Base-by-base conservation (phyloP, 192 early-diverging fungal species). In the Coemansia interrupta region DNA sequence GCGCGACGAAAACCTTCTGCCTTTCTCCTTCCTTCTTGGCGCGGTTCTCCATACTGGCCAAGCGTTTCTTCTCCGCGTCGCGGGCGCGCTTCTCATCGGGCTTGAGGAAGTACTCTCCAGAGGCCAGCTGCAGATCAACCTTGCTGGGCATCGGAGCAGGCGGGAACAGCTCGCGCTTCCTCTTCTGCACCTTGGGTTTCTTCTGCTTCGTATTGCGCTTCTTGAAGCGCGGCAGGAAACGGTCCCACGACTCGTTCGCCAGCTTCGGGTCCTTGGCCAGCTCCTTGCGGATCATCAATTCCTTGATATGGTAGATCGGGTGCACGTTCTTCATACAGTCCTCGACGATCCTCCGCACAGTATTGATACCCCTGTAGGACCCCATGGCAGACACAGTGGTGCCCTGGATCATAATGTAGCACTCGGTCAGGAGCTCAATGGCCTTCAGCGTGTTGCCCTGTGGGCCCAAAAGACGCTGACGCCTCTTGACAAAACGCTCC, bases 321-420 rank as follows among this genome's bases (percentile, higher is more conserved):
- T 99, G 96, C 40, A 97, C 78, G 78, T 99, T 99, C 65, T 95
- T 95, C 86, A 99, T 92, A 65, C 96, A 99, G 78, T 99, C 96
- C 49, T 93, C 75, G 3, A 99, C 89, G 43, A 99, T 94, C 39
- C 89, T 78, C 20, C 94, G 84, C 20, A 93, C 88, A 40, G 89
- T 85, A 71, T 93, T 92, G 32, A 99, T 56, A 3, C 92, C 92
- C 63, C 88, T 90, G 77, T 86, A 89, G 6, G 89, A 86, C 2
- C 96, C 96, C 92, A 99, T 96, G 17, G 74, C 83, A 5, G 92
- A 87, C 0, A 99, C 96, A 1, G 96, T 99, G 63, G 95, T 94
- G 46, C 97, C 97, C 68, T 97, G 95, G n/a, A 99, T 94, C 86
- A 99, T 85, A 23, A 97, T 85, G 59, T 99, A 97, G 66, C 94